Evolutionary conservation across 2,329 filamentous ascomycete species (phyloP).

Genomic region (Penicillium sclerotigenum): DNA sequence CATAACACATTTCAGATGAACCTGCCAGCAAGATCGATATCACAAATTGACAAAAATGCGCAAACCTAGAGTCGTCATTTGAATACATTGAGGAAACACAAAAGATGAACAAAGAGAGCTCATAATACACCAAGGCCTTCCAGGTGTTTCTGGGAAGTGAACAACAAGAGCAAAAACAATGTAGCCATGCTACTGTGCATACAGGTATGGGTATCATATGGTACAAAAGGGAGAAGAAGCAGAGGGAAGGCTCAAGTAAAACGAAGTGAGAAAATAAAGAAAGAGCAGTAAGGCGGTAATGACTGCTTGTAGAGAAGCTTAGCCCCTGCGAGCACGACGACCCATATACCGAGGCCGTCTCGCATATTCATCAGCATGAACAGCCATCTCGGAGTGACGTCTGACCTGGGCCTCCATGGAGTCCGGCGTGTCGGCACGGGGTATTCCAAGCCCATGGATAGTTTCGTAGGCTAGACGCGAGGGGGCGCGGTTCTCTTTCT

Average conservation of each 20-base stretch:
- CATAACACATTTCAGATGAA: neutral
- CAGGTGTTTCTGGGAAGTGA: neutral
- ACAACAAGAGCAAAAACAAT: neutral
- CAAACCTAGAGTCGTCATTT: neutral
- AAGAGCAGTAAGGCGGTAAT: neutral
- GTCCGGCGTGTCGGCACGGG: constrained; percentile 13
- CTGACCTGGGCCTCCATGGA: constrained; percentile 14
- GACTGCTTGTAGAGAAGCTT: neutral
- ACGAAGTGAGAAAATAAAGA: neutral
- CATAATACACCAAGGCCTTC: neutral
- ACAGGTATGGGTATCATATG: constrained; percentile 14
- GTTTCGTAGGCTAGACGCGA: constrained; percentile 19
- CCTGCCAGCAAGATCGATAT: neutral
- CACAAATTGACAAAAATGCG: neutral
- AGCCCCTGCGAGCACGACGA: constrained; percentile 26
- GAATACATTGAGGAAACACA: neutral
- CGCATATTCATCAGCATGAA: constrained; percentile 13
- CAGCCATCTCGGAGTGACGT: constrained; percentile 11
- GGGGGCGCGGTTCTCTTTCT: constrained; percentile 14
- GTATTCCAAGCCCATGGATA: neutral
- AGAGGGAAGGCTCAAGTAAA: neutral
- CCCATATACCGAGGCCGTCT: constrained; percentile 34
- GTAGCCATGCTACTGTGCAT: neutral
- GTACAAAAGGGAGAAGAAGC: constrained; percentile 9
- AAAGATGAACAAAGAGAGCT: neutral